A percentile compares a stretch with the other conserved stretches of the same genome.
These are phyloP conservation scores for Boletus eberwhitei DNA, from an alignment of 768 basidiomycete genomes.

Conservation along the genomic window DNA sequence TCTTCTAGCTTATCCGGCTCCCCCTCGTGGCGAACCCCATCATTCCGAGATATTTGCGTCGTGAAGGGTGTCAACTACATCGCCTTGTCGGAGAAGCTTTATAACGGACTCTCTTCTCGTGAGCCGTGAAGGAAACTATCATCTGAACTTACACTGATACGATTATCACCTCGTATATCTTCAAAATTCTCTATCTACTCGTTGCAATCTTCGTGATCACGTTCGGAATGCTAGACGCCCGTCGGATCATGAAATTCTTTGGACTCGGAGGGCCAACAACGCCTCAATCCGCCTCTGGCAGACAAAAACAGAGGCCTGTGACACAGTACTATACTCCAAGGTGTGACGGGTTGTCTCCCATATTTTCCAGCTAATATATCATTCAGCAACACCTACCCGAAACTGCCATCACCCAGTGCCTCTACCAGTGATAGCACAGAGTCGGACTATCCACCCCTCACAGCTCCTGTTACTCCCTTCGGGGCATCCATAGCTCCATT, in stretches of 20 bases:
- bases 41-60: constrained; percentile 16
- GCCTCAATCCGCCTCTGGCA: constrained; percentile 19
- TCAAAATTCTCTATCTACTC: constrained; percentile 30
- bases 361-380: background rate
- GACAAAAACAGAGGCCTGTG: constrained; percentile 19
- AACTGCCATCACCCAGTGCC: constrained; percentile 8
- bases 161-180: constrained; percentile 8
- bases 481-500: constrained; percentile 32
- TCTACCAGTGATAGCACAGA: constrained; percentile 9
- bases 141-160: constrained; percentile 11
- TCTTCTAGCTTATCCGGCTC: background rate
- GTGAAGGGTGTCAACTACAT: constrained; percentile 16
- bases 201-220: constrained; percentile 16
- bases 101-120: constrained; percentile 23
- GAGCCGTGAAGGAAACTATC: constrained; percentile 14
- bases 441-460: constrained; percentile 31
- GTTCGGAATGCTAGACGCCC: constrained; percentile 33
- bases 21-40: constrained; percentile 21
- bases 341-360: constrained; percentile 4
- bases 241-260: constrained; percentile 32
- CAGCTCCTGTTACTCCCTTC: constrained; percentile 27
- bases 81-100: constrained; percentile 25
- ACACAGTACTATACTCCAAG: constrained; percentile 26
- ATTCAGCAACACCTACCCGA: constrained; percentile 12
- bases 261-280: constrained; percentile 27